Evolutionary conservation across 73 alveolate species (phyloP), one percentile per base, ranked within the genome.

Genomic region (Uronychia binucleata): DNA sequence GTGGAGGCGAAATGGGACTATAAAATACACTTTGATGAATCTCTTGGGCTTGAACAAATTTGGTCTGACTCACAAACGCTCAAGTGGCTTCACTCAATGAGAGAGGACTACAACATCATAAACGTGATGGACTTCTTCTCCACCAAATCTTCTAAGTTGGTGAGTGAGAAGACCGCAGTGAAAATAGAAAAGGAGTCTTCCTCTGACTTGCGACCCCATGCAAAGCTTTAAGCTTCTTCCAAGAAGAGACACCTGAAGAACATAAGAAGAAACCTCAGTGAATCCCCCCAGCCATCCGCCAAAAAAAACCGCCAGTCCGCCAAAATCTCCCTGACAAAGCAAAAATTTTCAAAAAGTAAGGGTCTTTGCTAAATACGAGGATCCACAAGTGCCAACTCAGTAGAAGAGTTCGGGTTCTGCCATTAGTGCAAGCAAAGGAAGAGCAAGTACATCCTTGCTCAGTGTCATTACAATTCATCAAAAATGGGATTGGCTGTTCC

Each of bases 381-480:
- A 46, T 46, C 67, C 67, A 46, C 67, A 5, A 46, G 67, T 19
- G 67, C 67, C 19, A 67, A 11, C 28, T 26, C 5, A 28, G 30
- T 83, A 30, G 76, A 35, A 14, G 85, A 76, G 27, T 88, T 32
- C 29, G 94, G 91, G 27, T 88, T 88, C 88, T 88, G 94, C 34
- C 94, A 88, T 77, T 91, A 88, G 57, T 88, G 94, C 83, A 88
- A 88, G 88, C 85, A 88, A 74, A 46, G 87, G 33, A 88, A 88
- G 77, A 74, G 84, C 75, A 76, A 30, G 59, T 81, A 33, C 58
- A 81, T 88, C 0, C 85, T 88, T 11, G 94, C 91, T 0, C 13
- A 34, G 25, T 88, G 94, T 78, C 82, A 35, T 75, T 88, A 88
- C 78, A 83, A 83, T 88, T 88, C 91, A 0, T 57, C 89, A 1